Base-by-base conservation (phyloP, 176 grass and related monocot species). In the Saccharum officinarum region DNA sequence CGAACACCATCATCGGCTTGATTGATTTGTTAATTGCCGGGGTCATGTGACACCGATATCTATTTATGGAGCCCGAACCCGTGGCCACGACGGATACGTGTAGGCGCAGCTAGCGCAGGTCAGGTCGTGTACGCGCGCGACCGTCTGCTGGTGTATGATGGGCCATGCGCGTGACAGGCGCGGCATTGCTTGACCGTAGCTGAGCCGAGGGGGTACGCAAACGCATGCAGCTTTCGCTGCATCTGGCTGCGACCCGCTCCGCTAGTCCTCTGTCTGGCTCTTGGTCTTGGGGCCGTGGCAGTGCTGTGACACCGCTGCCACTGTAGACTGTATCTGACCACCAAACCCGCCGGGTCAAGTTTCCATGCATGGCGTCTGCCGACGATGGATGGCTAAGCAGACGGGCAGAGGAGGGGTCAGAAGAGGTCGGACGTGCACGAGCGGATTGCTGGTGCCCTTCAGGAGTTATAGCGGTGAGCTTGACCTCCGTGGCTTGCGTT, bases 401-500 rank as follows among this genome's bases (percentile, higher is more conserved):
- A 61, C 45, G 23, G 39, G 20, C 59, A 62, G 52, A 41, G 42
- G 10, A 18, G 66, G 65, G 34, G 11, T 42, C 41, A n/a, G 8
- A 50, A 5, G 16, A 3, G 13, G 4, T 60, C 67, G 39, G 63
- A 71, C 17, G 66, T 31, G 2, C 73, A 82, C 74, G 41, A 45
- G 68, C 75, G 1, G 84, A 28, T 50, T 38, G 78, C 65, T 75
- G 78, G 30, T 77, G 78, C 72, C 74, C 52, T 23, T 65, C 73
- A 67, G 39, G 34, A 73, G 79, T 90, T 78, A 86, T 73, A 78
- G 63, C 88, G 67, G 67, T 86, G 79, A 67, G 67, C 84, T 86
- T 90, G 73, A 73, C 88, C 13, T 15, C 59, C 30, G 9, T 91
- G 70, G 41, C 85, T 87, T 91, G 80, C 40, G 85, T 81, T 91